A percentile compares a stretch with the other conserved stretches of the same genome.
These are phyloP conservation scores for Ophiognomonia clavigignenti-juglandacearum DNA, from an alignment of 2,329 filamentous ascomycete genomes.

Conservation along the genomic window DNA sequence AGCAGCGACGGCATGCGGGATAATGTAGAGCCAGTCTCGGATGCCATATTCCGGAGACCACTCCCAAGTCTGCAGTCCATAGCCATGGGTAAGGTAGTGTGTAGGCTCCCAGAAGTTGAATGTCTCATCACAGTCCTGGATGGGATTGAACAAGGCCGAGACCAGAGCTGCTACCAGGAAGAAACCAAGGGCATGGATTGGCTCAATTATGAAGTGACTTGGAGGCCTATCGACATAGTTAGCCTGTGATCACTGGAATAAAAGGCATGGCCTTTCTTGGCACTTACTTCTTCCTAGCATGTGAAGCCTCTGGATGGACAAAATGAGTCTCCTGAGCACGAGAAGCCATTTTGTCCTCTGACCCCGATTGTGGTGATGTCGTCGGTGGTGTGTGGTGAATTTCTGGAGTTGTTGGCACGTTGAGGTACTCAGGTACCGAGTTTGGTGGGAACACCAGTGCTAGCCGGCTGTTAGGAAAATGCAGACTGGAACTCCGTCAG, in stretches of 20 bases:
- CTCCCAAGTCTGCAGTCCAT: slow-evolving; percentile 96
- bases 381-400: too few relatives aligned
- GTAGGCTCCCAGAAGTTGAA: slow-evolving; percentile 99
- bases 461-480: too few relatives aligned
- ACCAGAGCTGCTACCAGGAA: slow-evolving; percentile 70
- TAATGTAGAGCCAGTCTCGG: slow-evolving; percentile 88
- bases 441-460: neutral
- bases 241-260: neutral
- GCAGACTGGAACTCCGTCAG: neutral
- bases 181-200: slow-evolving; percentile 74
- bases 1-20: slow-evolving; percentile 69
- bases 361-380: neutral
- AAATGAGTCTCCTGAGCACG: slow-evolving; percentile 29
- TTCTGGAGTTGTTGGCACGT: too few relatives aligned
- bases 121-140: slow-evolving; percentile 97
- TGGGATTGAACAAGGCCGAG: slow-evolving; percentile 79
- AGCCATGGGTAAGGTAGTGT: slow-evolving; percentile 88
- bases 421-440: neutral
- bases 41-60: slow-evolving; percentile 95
- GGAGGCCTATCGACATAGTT: slow-evolving; percentile 30
- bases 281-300: slow-evolving; percentile 48
- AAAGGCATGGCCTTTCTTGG: neutral
- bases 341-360: slow-evolving; percentile 1
- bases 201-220: slow-evolving; percentile 60
- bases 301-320: slow-evolving; percentile 43